Percentiles rank a stretch among this genome's conserved stretches.
These are phyloP conservation scores for Fusarium nelsonii DNA, from an alignment of 2,329 filamentous ascomycete species.

Conservation along the genomic window DNA sequence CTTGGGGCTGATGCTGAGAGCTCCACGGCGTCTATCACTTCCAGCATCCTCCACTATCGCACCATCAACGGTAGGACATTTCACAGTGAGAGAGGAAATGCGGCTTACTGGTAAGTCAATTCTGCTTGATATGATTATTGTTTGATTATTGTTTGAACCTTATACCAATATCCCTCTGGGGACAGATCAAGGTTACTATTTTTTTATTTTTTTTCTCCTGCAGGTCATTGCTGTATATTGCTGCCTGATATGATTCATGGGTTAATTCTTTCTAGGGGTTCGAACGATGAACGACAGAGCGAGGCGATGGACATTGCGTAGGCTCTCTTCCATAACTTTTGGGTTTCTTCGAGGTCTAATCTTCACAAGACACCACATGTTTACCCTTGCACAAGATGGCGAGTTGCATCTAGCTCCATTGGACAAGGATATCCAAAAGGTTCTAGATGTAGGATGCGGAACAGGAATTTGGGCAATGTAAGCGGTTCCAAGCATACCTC, in stretches of 20 bases:
- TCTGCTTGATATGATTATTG: accelerated
- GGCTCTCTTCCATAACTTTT: neutral
- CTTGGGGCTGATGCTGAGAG: constrained; percentile 16
- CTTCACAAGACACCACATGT: constrained; percentile 14
- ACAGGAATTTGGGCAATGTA: constrained; percentile 39
- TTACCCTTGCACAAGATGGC: constrained; percentile 17
- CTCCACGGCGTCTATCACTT: constrained; percentile 21
- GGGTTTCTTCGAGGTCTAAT: neutral
- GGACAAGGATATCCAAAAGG: neutral
- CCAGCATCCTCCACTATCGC: constrained; percentile 25
- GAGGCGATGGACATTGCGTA: constrained; percentile 28
- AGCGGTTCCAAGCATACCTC: accelerated
- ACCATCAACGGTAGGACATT: constrained; percentile 25
- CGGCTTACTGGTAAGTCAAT: constrained; percentile 8
- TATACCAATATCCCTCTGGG: too few relatives aligned
- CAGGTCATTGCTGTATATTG: too few relatives aligned
- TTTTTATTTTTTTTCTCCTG: too few relatives aligned
- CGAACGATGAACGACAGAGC: constrained; percentile 24
- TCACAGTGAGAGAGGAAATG: constrained; percentile 24
- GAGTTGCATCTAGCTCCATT: constrained; percentile 18
- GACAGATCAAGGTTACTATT: too few relatives aligned
- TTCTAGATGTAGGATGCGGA: constrained; percentile 1
- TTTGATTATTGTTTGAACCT: too few relatives aligned
- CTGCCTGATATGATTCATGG: accelerated
- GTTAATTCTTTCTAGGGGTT: constrained; percentile 3